Base-by-base conservation (phyloP, 176 grass and related monocot genomes). In the Phoenix dactylifera region DNA sequence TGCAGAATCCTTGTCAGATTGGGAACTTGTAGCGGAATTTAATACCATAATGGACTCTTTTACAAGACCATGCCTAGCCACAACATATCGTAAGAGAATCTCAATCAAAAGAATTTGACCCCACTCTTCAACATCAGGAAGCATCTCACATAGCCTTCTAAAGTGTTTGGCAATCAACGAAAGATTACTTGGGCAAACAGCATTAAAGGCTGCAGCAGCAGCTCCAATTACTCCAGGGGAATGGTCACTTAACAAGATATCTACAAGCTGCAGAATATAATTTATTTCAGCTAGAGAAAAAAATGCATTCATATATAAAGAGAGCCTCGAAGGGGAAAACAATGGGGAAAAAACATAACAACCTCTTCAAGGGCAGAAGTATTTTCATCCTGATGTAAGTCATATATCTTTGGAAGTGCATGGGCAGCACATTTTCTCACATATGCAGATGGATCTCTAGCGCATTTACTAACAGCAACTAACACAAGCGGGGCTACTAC, bases 121-220 rank as follows among this genome's bases (percentile, higher is more conserved):
- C 93, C 93, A 91, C 58, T 97, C 93, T 72, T 97, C 93, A 56
- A 91, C 80, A 70, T 97, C 87, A 50, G 93, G 93, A 53, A 97
- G 76, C 28, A 72, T 87, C 67, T 91, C 80, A 67, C 93, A 97
- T 54, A 97, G 70, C 59, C 81, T 83, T 28, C 18, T 72, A 60
- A 91, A 97, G 70, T 87, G 77, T 61, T 88, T 97, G 28, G 80
- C 61, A 70, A 91, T 73, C 49, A 97, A 67, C 10, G 18, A 23
- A 66, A 91, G 67, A 78, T 77, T 76, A 71, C 54, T 71, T 71
- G 87, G 87, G 60, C 93, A 97, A 64, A 88, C 77, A 4, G 70
- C 77, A 23, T 88, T 85, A 61, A 97, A 97, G 9, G 92, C 87
- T 58, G 86, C 77, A 4, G 87, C 71, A 53, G 87, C 84, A 61